Base-by-base conservation (phyloP, 352 stramenopile species). In the Blastocystis hominis region DNA sequence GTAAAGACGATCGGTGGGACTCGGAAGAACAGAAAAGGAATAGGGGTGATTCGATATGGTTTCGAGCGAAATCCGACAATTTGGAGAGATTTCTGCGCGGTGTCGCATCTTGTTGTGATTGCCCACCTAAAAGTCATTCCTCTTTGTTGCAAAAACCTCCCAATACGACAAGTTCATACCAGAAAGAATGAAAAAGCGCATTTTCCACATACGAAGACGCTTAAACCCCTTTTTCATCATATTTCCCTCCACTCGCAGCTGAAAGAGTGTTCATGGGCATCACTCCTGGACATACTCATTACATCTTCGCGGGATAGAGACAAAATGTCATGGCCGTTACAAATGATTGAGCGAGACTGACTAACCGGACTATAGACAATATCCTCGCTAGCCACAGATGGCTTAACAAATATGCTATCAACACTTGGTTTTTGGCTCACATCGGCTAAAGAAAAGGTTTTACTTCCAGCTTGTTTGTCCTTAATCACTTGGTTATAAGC, bases 141-240 rank as follows among this genome's bases (percentile, higher is more conserved):
- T 30, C 17, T 6, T 34, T 9, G 17, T 30, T 24, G n/a, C 34
- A 9, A 15, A 1, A 7, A 84, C 72, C 36, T 84, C 72, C 72
- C 72, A 84, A 30, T 84, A 84, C 3, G 72, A 84, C 7, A 84
- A 44, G 24, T 68, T 84, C 30, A 66, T 84, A 50, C 72, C 72
- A 17, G 72, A 84, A 54, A 84, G 72, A 44, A 84, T 84, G 40
- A 84, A 84, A 40, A 53, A 84, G n/a, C 72, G 72, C 13, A 68
- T 66, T 34, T 84, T 84, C 72, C 72, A 84, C 72, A 84, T 68
- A 5, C 72, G 50, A 4, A 84, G 44, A 66, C 72, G 72, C 36
- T 84, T 84, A 34, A 84, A 84, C 15, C 72, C 72, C 72, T 84
- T 84, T 15, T 84, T 84, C 72, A 84, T 84, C 44, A 84, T 64